Evolutionary conservation across 345 rosid genomes (phyloP).

Genomic region (Rhodamnia argentea): DNA sequence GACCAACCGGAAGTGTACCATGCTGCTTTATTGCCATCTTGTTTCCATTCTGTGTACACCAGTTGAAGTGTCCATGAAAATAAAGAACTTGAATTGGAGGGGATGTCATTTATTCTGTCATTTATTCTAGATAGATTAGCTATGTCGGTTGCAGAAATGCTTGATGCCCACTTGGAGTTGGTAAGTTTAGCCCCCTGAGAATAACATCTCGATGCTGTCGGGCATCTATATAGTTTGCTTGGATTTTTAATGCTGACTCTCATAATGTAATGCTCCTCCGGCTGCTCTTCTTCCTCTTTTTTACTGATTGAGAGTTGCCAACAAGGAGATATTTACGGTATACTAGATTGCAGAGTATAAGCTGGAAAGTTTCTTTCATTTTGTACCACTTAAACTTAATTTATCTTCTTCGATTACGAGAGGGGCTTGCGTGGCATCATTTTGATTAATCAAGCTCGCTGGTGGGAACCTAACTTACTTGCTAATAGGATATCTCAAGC

Average conservation of each 20-base stretch:
- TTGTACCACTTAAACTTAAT: not conserved
- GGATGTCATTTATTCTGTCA: no score
- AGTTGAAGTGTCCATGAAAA: no score
- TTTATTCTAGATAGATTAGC: not conserved
- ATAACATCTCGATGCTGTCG: not conserved
- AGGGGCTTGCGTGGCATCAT: not conserved
- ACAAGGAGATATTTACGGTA: not conserved
- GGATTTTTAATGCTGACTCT: not conserved
- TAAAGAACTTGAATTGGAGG: no score
- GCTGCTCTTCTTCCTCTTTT: not conserved
- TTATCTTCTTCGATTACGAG: not conserved
- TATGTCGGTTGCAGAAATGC: no score
- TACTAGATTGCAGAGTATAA: no score
- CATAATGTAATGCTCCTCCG: not conserved
- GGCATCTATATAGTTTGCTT: not conserved
- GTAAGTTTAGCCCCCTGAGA: not conserved
- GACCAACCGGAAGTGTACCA: no score
- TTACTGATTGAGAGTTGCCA: not conserved
- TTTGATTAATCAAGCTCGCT: not conserved
- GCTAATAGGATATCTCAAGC: not conserved
- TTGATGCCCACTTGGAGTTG: no score
- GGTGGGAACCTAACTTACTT: not conserved
- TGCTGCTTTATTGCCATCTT: no score
- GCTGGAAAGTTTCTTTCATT: not conserved
- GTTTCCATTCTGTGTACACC: no score